Base-by-base conservation (phyloP, 2,329 filamentous ascomycete species). In the Onygenales sp. region DNA sequence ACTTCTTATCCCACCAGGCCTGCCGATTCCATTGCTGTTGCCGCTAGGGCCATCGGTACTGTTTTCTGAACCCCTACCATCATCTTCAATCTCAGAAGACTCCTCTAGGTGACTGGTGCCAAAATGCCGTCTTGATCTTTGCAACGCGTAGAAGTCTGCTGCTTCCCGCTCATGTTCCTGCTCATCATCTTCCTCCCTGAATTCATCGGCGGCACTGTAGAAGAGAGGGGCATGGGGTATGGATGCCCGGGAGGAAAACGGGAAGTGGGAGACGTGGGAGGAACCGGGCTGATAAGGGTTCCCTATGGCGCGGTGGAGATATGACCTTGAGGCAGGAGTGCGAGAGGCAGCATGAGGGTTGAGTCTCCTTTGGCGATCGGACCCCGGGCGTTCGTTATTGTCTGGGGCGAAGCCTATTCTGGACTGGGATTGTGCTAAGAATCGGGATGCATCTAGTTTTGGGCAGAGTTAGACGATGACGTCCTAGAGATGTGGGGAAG, bases 361-460 rank as follows among this genome's bases (percentile, higher is more conserved):
- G 57, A 67, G 72, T 59, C 70, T 73, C 62, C 69, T 72, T 59
- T 70, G 70, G 57, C 74, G 75, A 63, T 73, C 76, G 65, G 73
- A 67, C 49, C 71, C 74, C 64, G 70, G 74, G 59, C 70, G 64
- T 61, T 77, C 70, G 52, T 67, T 59, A 50, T 74, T 69, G 53
- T 82, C 82, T 56, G 80, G 71, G 67, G 86, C 81, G 72, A 90
- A 83, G 61, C 86, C 88, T 64, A 97, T 77, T 58, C 89, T 86
- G 57, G 91, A 95, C 77, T 95, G 91, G 61, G 91, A 96, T 81
- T 97, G 93, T 57, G 91, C 88, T 63, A 98, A 83, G 70, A 98
- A 98, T 62, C 86, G 86, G 61, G 92, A 97, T 65, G 93, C 93
- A 85, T 97, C 93, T 96, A 65, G 52, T 51, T 52, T 51, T 11